phyloP scores from a whole-genome alignment of 352 stramenopile species.

The Pythium sukuiense region DNA sequence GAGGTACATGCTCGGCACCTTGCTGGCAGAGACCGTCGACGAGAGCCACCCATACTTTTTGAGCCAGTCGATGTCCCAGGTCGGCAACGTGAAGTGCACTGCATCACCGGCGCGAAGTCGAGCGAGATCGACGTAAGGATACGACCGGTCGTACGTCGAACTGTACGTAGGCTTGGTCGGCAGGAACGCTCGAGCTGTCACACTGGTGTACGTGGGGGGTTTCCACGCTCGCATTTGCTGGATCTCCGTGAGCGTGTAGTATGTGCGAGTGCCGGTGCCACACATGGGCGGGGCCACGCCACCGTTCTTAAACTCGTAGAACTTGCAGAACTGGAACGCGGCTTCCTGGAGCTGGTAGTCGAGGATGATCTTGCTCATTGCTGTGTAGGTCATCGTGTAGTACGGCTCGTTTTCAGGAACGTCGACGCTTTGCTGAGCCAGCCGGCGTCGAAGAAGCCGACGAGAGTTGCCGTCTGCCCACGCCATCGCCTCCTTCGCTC shows the following conservation, averaged over 20 bases:
- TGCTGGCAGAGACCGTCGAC: not conserved
- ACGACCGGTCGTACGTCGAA: not conserved
- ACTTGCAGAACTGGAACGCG: slow-evolving; percentile 24
- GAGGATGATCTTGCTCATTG: slow-evolving; percentile 4
- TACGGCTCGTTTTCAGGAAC: slow-evolving; percentile 1
- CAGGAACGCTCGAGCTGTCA: not conserved
- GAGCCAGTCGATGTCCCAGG: slow-evolving; percentile 15
- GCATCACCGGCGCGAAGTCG: not conserved
- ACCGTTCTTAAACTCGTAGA: slow-evolving; percentile 20
- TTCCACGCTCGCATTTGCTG: slow-evolving; percentile 10
- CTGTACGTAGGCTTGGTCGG: slow-evolving; percentile 3
- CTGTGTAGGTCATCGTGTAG: slow-evolving; percentile 15
- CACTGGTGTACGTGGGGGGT: not conserved
- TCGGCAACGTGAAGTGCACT: slow-evolving; percentile 8
- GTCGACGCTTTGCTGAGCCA: no score
- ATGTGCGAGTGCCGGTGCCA: not conserved
- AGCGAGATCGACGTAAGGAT: slow-evolving; percentile 10
- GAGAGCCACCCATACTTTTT: slow-evolving; percentile 7
- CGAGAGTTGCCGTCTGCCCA: not conserved
- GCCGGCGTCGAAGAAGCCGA: no score
- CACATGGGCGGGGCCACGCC: slow-evolving; percentile 11
- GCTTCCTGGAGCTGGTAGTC: slow-evolving; percentile 17
- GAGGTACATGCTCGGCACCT: slow-evolving; percentile 7
- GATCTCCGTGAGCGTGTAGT: slow-evolving; percentile 16
- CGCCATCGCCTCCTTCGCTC: no score